A percentile compares a stretch with the other conserved stretches of the same genome.
Evolutionary conservation across 164 flowering plant genomes (phyloP).

Genomic region (Brasenia schreberi): DNA sequence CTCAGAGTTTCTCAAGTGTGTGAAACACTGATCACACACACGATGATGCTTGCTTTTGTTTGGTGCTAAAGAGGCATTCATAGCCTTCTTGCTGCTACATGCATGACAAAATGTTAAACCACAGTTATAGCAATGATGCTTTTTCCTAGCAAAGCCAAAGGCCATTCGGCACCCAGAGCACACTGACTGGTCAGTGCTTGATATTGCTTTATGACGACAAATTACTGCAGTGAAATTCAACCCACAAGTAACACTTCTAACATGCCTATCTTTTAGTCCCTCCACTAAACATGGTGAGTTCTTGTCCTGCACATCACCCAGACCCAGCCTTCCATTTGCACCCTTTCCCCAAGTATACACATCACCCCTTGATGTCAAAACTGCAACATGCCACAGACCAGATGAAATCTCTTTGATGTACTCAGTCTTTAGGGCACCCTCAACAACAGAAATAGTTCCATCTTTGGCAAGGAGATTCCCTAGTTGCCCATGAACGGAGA

Average conservation of each 20-base stretch:
- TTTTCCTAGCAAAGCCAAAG: constrained; percentile 53
- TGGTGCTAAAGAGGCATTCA: constrained; percentile 46
- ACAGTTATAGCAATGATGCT: constrained; percentile 58
- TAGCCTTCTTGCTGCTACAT: constrained; percentile 45
- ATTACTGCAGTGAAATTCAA: constrained; percentile 48
- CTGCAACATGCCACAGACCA: constrained; percentile 54
- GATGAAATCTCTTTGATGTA: constrained; percentile 41
- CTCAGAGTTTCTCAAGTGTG: constrained; percentile 14
- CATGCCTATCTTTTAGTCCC: constrained; percentile 39
- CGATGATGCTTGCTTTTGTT: constrained; percentile 36
- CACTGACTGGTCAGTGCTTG: constrained; percentile 33
- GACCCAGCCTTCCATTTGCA: constrained; percentile 48
- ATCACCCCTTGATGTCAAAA: constrained; percentile 34
- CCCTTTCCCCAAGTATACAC: constrained; percentile 71
- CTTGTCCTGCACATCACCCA: constrained; percentile 44
- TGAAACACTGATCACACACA: constrained; percentile 53
- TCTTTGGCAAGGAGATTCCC: constrained; percentile 41
- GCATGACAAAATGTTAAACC: constrained; percentile 46
- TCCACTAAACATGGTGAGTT: constrained; percentile 46
- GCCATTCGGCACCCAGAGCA: constrained; percentile 41
- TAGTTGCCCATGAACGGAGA: constrained; percentile 46
- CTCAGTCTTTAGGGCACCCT: constrained; percentile 42
- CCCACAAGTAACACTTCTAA: constrained; percentile 43
- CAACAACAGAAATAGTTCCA: constrained; percentile 37
- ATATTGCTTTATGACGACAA: constrained; percentile 45